These are phyloP conservation scores for Tranzscheliella williamsii DNA, from an alignment of 1,284 basidiomycete species.

Conservation along the genomic window DNA sequence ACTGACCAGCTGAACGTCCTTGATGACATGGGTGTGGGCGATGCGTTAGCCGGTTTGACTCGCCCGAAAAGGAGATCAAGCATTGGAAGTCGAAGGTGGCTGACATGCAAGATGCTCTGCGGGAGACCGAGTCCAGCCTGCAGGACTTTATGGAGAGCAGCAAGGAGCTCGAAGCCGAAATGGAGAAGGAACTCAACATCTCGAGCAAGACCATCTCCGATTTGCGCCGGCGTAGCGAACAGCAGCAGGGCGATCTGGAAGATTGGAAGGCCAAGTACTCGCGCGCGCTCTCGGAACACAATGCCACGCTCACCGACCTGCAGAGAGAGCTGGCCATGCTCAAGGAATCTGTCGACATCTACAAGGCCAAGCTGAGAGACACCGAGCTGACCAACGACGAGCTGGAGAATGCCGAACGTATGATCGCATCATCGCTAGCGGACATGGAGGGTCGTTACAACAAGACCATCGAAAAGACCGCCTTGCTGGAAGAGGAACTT, in stretches of 20 bases:
- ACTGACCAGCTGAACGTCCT: no score
- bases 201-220: constrained; percentile 39
- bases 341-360: constrained; percentile 51
- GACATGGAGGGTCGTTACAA: constrained; percentile 92
- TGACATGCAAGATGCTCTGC: constrained; percentile 51
- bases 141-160: constrained; percentile 55
- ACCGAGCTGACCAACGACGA: constrained; percentile 60
- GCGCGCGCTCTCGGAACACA: constrained; percentile 51
- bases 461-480: constrained; percentile 90
- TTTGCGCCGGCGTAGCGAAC: constrained; percentile 44
- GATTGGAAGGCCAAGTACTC: constrained; percentile 59
- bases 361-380: constrained; percentile 56
- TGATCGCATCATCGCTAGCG: constrained; percentile 83
- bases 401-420: constrained; percentile 63
- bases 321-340: constrained; percentile 47
- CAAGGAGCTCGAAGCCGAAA: constrained; percentile 58
- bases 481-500: constrained; percentile 93
- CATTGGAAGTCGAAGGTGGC: constrained; percentile 52
- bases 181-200: constrained; percentile 53
- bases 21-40: neutral
- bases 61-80: constrained; percentile 47
- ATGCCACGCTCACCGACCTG: constrained; percentile 43
- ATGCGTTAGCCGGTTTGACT: constrained; percentile 45
- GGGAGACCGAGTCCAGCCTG: constrained; percentile 48
- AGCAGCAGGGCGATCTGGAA: constrained; percentile 46